Conservation (phyloP, 2,329 filamentous ascomycete species). For the Xylaria sp. region DNA sequence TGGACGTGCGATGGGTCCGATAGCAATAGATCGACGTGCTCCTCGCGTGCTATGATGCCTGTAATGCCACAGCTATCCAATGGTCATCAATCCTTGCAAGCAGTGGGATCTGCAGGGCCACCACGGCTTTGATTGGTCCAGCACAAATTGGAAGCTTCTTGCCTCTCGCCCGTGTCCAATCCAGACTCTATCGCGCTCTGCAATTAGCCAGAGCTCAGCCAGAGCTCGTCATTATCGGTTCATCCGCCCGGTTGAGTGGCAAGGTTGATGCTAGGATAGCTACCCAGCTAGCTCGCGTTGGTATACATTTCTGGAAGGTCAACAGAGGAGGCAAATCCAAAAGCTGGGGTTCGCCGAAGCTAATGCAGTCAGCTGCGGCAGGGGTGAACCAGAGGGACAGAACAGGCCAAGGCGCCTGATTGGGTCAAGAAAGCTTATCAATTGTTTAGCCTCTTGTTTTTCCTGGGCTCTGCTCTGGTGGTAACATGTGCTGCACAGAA, state of each 20-base stretch:
- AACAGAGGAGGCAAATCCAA: constrained; percentile 21
- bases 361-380: constrained; percentile 21
- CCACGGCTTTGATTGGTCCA: constrained; percentile 12
- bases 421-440: constrained; percentile 28
- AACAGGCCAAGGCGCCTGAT: constrained; percentile 23
- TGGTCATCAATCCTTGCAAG: constrained; percentile 10
- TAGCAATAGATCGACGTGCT: constrained; percentile 11
- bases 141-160: constrained; percentile 17
- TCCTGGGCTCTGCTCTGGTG: too few species aligned
- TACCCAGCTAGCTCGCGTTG: constrained; percentile 14
- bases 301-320: constrained; percentile 29
- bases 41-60: constrained; percentile 23
- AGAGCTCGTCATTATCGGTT: constrained; percentile 28
- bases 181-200: constrained; percentile 7
- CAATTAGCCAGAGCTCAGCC: background rate
- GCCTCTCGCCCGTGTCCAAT: background rate
- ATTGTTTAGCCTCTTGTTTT: constrained; percentile 17
- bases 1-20: constrained; percentile 4
- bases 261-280: constrained; percentile 10
- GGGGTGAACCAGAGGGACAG: background rate
- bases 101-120: constrained; percentile 17
- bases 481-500: too few species aligned
- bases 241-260: constrained; percentile 5
- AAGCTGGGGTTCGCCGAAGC: constrained; percentile 29
- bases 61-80: constrained; percentile 5